These are phyloP conservation scores for Xylaria intraflava DNA, from an alignment of 495 filamentous ascomycete genomes.

Conservation along the genomic window DNA sequence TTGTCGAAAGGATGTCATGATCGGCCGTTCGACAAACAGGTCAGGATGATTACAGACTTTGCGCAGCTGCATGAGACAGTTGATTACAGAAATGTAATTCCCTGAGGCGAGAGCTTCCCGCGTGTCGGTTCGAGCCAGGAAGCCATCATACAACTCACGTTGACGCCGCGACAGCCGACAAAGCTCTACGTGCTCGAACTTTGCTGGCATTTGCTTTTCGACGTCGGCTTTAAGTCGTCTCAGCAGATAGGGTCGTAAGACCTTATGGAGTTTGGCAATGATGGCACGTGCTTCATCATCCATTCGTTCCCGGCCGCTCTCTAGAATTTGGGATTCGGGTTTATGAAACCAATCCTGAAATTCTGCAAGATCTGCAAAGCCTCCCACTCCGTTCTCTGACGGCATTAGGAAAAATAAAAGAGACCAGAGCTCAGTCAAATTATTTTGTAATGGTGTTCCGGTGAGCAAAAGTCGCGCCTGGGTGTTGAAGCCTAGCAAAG, in stretches of 20 bases:
- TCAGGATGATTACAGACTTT: slow-evolving; percentile 99
- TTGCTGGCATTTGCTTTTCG: slow-evolving; percentile 98
- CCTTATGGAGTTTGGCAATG: slow-evolving; percentile 85
- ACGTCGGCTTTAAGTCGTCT: slow-evolving; percentile 94
- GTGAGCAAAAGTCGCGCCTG: slow-evolving; percentile 82
- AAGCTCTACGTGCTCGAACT: slow-evolving; percentile 94
- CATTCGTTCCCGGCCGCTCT: slow-evolving; percentile 87
- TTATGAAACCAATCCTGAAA: slow-evolving; percentile 92
- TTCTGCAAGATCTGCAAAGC: slow-evolving; percentile 82
- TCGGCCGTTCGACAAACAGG: slow-evolving; percentile 94
- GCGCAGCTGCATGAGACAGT: slow-evolving; percentile 94
- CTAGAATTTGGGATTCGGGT: slow-evolving; percentile 89
- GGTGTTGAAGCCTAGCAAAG: slow-evolving; percentile 84
- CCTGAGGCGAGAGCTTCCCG: slow-evolving; percentile 84
- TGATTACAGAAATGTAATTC: slow-evolving; percentile 96
- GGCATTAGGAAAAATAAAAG: slow-evolving; percentile 94
- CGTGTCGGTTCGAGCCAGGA: slow-evolving; percentile 89
- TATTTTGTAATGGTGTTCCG: slow-evolving; percentile 95
- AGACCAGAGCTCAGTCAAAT: slow-evolving; percentile 94
- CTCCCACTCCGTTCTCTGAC: slow-evolving; percentile 74
- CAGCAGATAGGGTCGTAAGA: slow-evolving; percentile 86
- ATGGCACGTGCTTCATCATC: slow-evolving; percentile 85
- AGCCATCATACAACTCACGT: slow-evolving; percentile 91
- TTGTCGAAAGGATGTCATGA: slow-evolving; percentile 96
- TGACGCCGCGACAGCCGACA: slow-evolving; percentile 93